Base-by-base conservation (phyloP, 1,284 basidiomycete genomes). In the Erythrobasidium hasegawianum region DNA sequence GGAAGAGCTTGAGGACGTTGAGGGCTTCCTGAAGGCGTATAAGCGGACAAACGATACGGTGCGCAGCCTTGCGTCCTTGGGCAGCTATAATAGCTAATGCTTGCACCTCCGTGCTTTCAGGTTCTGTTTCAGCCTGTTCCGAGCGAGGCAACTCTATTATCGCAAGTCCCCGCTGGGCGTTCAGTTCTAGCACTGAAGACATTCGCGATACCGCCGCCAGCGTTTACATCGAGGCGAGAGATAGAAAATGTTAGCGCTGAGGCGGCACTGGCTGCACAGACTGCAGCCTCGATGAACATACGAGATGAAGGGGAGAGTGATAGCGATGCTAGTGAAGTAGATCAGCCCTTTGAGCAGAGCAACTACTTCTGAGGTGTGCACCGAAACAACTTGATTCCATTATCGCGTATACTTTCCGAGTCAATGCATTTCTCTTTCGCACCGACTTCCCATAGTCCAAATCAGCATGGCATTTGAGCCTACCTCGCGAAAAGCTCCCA, bases 21-120 rank as follows among this genome's bases (percentile, higher is more conserved):
- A 77, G 26, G 82, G 85, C 26, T 97, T 94, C 77, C 77, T 87
- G 67, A 85, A 83, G 64, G 83, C 88, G 66, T 98, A 97, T 76
- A 86, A 85, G 76, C 89, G 87, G 75, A 81, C 90, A 70, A 98
- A 98, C 75, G 89, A 97, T 74, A 87, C 90, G 38, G 94, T 94
- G 70, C 69, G 87, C 77, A 16, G 24, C 39, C 54, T 33, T 33
- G 33, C 1, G 53, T n/a, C n/a, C n/a, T n/a, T n/a, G n/a, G n/a
- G n/a, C n/a, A n/a, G n/a, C n/a, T n/a, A n/a, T n/a, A n/a, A n/a
- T n/a, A n/a, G n/a, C n/a, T n/a, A n/a, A n/a, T n/a, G n/a, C n/a
- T n/a, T n/a, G n/a, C n/a, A n/a, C n/a, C n/a, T n/a, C 1, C 2
- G 16, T 41, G 22, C 0, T 13, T n/a, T 14, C 69, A 93, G 90